phyloP scores from a whole-genome alignment of 768 basidiomycete genomes.

The Udeniomyces megalosporus region DNA sequence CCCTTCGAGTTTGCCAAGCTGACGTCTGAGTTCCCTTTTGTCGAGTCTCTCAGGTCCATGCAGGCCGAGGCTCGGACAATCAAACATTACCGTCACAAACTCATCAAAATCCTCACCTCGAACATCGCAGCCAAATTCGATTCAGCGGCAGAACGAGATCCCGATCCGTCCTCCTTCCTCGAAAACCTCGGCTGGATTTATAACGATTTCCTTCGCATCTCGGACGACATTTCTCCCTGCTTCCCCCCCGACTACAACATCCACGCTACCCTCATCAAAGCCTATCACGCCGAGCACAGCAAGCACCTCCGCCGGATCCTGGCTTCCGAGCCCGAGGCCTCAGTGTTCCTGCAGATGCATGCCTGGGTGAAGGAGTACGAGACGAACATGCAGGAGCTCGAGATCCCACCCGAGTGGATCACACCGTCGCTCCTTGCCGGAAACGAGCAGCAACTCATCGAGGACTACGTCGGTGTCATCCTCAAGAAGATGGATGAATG shows the following conservation, averaged over 20 bases:
- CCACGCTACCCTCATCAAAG: conserved; percentile 60
- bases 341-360: conserved; percentile 63
- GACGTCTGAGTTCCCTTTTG: conserved; percentile 1
- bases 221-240: conserved; percentile 71
- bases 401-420: conserved; percentile 59
- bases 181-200: conserved; percentile 72
- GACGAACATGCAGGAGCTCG: conserved; percentile 84
- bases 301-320: conserved; percentile 52
- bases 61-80: conserved; percentile 81
- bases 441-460: conserved; percentile 80
- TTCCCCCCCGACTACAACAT: conserved; percentile 90
- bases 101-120: conserved; percentile 60
- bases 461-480: conserved; percentile 86
- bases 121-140: conserved; percentile 60
- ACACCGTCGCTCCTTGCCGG: conserved; percentile 87
- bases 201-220: conserved; percentile 83
- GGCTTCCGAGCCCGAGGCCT: conserved; percentile 67
- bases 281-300: conserved; percentile 79
- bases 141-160: conserved; percentile 44
- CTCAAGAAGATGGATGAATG: conserved; percentile 93
- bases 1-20: not conserved
- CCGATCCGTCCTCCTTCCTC: conserved; percentile 54
- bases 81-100: conserved; percentile 87
- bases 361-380: conserved; percentile 95
- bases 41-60: conserved; percentile 53